Evolutionary conservation across 2,329 filamentous ascomycete genomes (phyloP).

Genomic region (Trichoderma sp.): DNA sequence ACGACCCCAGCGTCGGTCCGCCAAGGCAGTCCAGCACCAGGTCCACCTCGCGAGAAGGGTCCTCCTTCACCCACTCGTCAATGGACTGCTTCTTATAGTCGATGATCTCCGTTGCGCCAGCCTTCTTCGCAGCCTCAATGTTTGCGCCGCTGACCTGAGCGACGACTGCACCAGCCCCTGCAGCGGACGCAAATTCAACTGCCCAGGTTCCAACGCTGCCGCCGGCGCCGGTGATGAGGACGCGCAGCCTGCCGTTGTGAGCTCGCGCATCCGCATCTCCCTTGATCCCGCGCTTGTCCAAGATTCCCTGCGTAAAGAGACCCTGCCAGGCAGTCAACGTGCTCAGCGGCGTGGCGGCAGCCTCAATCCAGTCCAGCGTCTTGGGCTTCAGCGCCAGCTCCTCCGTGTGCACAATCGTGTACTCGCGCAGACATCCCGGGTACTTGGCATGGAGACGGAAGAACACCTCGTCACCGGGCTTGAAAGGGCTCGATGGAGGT

Average conservation of each 20-base stretch:
- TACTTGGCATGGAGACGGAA: conserved; percentile 36
- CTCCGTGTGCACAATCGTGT: conserved; percentile 38
- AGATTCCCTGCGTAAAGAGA: conserved; percentile 42
- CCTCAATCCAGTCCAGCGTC: conserved; percentile 40
- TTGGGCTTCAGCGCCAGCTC: conserved; percentile 43
- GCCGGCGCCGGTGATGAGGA: conserved; percentile 46
- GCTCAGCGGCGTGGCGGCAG: conserved; percentile 45
- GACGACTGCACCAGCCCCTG: conserved; percentile 43
- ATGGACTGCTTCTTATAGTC: conserved; percentile 42
- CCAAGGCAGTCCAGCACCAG: conserved; percentile 45
- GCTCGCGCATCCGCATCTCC: conserved; percentile 36
- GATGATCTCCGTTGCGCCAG: conserved; percentile 44
- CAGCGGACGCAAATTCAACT: conserved; percentile 43
- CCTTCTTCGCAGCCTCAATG: conserved; percentile 35
- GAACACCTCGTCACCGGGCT: conserved; percentile 42
- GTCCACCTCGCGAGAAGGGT: conserved; percentile 38
- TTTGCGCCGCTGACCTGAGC: conserved; percentile 40
- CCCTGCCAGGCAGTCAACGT: conserved; percentile 48
- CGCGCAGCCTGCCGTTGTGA: conserved; percentile 37
- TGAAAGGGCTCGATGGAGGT: conserved; percentile 39
- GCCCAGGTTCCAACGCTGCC: conserved; percentile 47
- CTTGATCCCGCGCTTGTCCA: conserved; percentile 37
- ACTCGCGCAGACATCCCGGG: conserved; percentile 40
- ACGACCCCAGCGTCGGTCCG: conserved; percentile 38
- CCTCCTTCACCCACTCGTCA: conserved; percentile 38